These are phyloP conservation scores for Rhodocollybia butyracea DNA, from an alignment of 768 basidiomycete genomes.

Conservation along the genomic window DNA sequence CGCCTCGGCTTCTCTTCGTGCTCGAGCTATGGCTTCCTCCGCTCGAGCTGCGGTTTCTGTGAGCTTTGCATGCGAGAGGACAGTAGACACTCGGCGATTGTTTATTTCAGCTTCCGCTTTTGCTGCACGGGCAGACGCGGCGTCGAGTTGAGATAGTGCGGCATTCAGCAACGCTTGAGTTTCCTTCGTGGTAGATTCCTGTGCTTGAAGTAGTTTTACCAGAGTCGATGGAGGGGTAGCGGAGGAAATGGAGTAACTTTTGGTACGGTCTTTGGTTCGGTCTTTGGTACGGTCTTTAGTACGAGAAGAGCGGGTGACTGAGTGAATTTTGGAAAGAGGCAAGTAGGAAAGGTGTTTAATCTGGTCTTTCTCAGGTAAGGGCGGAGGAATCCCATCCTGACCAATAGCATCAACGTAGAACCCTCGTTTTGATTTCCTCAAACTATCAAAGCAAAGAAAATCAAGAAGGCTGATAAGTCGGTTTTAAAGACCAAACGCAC, in stretches of 20 bases:
- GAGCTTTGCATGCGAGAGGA: conserved; percentile 1
- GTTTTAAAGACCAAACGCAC: not conserved
- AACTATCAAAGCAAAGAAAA: not conserved
- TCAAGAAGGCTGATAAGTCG: not conserved
- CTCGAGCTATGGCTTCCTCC: not conserved
- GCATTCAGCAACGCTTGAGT: conserved; percentile 5
- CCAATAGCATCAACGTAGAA: not conserved
- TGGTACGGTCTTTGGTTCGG: not conserved
- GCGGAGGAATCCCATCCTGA: not conserved
- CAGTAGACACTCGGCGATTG: not conserved
- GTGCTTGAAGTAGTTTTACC: conserved; percentile 1
- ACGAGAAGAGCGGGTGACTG: too few species aligned
- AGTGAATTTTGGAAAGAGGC: not conserved
- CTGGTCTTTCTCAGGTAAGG: not conserved
- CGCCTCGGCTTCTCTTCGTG: conserved; percentile 1
- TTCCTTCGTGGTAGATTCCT: conserved; percentile 7
- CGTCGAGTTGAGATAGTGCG: conserved; percentile 7
- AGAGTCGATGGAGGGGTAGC: conserved; percentile 3
- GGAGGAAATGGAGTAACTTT: not conserved
- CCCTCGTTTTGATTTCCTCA: not conserved
- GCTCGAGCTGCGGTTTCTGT: not conserved
- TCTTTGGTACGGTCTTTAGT: not conserved
- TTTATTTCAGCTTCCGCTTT: not conserved
- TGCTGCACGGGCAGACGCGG: conserved; percentile 7
- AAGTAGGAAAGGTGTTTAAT: not conserved